Conservation (phyloP, 805 yeast species). For the Starmera caribaea region DNA sequence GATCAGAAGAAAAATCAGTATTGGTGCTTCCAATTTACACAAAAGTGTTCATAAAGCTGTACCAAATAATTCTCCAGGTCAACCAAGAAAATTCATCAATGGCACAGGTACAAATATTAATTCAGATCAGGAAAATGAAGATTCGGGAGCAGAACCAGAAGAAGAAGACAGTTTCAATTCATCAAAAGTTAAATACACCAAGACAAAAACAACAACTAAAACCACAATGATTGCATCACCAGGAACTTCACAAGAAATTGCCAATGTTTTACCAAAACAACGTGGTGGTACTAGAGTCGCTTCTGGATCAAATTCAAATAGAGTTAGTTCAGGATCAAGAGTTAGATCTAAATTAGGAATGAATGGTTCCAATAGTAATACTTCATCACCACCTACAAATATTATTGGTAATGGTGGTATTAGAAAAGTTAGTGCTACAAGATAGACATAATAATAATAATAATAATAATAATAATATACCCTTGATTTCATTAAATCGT, state of each 20-base stretch:
- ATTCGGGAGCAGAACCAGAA: conserved; percentile 15
- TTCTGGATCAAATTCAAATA: conserved; percentile 2
- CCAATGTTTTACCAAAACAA: conserved; percentile 16
- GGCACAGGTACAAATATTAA: conserved; percentile 16
- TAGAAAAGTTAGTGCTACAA: conserved; percentile 10
- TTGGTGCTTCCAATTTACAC: conserved; percentile 55
- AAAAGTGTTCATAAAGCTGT: conserved; percentile 68
- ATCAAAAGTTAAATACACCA: conserved; percentile 15
- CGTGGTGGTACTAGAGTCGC: conserved; percentile 13
- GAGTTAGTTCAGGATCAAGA: conserved; percentile 9
- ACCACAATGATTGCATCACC: conserved; percentile 22
- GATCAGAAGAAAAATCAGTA: conserved; percentile 56
- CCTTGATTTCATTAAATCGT: no score
- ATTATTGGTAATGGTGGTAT: conserved; percentile 18
- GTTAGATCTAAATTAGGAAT: conserved; percentile 18
- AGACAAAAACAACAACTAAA: conserved; percentile 19
- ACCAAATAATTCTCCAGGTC: conserved; percentile 93
- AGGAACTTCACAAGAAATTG: conserved; percentile 15
- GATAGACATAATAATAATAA: no score
- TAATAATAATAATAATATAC: no score
- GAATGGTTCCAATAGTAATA: no score
- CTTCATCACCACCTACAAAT: conserved; percentile 7
- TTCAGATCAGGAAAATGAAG: conserved; percentile 19
- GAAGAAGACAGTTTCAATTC: neutral
- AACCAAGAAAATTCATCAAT: conserved; percentile 66